phyloP scores from a whole-genome alignment of 2,329 filamentous ascomycete genomes.

The Pseudohalonectria lignicola region DNA sequence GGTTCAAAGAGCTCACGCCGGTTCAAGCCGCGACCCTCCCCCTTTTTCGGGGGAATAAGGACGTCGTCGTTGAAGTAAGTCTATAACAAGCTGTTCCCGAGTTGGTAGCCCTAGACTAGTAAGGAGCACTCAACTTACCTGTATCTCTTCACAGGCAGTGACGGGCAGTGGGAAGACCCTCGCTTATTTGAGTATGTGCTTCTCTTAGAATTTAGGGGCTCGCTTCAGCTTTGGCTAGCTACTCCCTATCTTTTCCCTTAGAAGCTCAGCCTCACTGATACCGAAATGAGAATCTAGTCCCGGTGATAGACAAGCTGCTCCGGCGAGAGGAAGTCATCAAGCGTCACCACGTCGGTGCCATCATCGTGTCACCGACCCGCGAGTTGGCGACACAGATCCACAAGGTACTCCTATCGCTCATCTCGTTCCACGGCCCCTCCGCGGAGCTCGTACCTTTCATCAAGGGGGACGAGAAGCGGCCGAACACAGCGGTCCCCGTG shows the following conservation, averaged over 20 bases:
- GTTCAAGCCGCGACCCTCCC: constrained; percentile 91
- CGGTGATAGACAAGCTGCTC: constrained; percentile 71
- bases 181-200: constrained; percentile 42
- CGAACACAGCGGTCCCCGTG: constrained; percentile 23
- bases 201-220: too few relatives aligned
- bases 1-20: constrained; percentile 62
- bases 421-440: constrained; percentile 76
- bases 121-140: too few relatives aligned
- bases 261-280: too few relatives aligned
- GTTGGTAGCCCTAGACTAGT: too few relatives aligned
- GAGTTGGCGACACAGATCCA: constrained; percentile 90
- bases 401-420: constrained; percentile 62
- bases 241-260: too few relatives aligned
- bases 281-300: too few relatives aligned
- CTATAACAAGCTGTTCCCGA: too few relatives aligned
- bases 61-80: constrained; percentile 73
- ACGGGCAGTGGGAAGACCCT: constrained; percentile 74
- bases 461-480: constrained; percentile 43
- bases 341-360: constrained; percentile 80
- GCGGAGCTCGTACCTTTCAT: constrained; percentile 49
- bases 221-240: too few relatives aligned
- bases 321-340: constrained; percentile 73
- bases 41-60: constrained; percentile 79
- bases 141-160: constrained; percentile 2
- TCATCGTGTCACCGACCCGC: constrained; percentile 86